Evolutionary conservation across 148 eudicot species (phyloP).

Genomic region (Rhododendron ovatum): DNA sequence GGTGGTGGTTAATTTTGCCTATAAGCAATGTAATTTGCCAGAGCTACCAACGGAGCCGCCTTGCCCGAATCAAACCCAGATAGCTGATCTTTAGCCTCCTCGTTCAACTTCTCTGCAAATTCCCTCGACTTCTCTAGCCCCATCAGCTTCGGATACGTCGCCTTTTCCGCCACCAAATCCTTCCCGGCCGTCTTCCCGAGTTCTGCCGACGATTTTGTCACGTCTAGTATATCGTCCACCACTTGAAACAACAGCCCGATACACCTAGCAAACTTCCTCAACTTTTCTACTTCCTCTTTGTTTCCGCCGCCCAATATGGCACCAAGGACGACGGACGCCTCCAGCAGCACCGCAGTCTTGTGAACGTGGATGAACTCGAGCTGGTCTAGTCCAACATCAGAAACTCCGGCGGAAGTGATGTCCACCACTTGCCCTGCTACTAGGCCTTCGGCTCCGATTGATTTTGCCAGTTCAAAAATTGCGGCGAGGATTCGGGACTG

Average conservation of each 20-base stretch:
- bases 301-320: conserved; percentile 34
- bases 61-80: conserved; percentile 22
- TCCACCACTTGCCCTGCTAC: conserved; percentile 42
- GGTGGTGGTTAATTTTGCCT: conserved; percentile 25
- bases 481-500: conserved; percentile 14
- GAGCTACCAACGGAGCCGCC: conserved; percentile 34
- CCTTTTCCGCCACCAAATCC: conserved; percentile 31
- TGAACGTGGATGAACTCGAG: conserved; percentile 38
- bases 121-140: conserved; percentile 32
- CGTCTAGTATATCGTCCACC: conserved; percentile 40
- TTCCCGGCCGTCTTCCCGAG: conserved; percentile 43
- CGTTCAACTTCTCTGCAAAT: conserved; percentile 29
- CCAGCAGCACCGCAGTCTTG: conserved; percentile 36
- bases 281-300: conserved; percentile 23
- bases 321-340: conserved; percentile 32
- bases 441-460: conserved; percentile 32
- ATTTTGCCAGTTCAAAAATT: conserved; percentile 26
- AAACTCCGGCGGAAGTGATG: conserved; percentile 14
- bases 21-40: conserved; percentile 39
- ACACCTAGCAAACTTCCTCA: conserved; percentile 32
- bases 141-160: conserved; percentile 33
- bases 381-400: conserved; percentile 25
- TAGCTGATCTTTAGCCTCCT: conserved; percentile 31
- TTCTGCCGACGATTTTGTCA: conserved; percentile 33
- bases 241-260: conserved; percentile 45